Evolutionary conservation across 768 basidiomycete species (phyloP).

Genomic region (Megacollybia marginata): DNA sequence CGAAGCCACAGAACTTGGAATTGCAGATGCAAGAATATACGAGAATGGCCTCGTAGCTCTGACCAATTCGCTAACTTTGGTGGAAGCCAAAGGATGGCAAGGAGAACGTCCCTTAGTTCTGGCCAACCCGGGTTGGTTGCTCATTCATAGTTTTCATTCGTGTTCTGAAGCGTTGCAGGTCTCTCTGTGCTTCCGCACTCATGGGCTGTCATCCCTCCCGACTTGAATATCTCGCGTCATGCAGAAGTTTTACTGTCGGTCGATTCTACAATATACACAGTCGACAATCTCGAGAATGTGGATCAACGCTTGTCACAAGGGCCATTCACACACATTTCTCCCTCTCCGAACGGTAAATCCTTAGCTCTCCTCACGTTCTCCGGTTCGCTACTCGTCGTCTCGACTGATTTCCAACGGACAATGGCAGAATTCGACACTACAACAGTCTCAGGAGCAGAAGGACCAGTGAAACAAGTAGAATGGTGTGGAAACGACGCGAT

Average conservation of each 20-base stretch:
- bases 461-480: conserved; percentile 62
- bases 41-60: conserved; percentile 84
- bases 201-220: conserved; percentile 88
- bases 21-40: conserved; percentile 81
- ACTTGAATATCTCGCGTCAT: conserved; percentile 82
- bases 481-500: conserved; percentile 99
- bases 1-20: conserved; percentile 76
- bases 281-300: conserved; percentile 83
- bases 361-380: conserved; percentile 73
- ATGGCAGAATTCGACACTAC: conserved; percentile 82
- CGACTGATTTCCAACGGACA: conserved; percentile 83
- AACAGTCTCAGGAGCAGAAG: conserved; percentile 44
- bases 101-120: conserved; percentile 67
- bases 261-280: conserved; percentile 69
- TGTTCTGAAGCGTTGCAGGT: conserved; percentile 29
- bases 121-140: conserved; percentile 58
- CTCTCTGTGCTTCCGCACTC: conserved; percentile 73
- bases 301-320: conserved; percentile 88
- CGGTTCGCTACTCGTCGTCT: conserved; percentile 87
- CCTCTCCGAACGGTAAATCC: conserved; percentile 92
- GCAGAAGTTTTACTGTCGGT: conserved; percentile 84
- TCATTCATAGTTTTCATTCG: not conserved
- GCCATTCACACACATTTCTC: conserved; percentile 80
- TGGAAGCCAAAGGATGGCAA: conserved; percentile 89
- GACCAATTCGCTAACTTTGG: conserved; percentile 62